Percentiles rank a stretch among this genome's conserved stretches.
phyloP scores from a whole-genome alignment of 352 stramenopile species.

The Globisporangium cylindrosporum region DNA sequence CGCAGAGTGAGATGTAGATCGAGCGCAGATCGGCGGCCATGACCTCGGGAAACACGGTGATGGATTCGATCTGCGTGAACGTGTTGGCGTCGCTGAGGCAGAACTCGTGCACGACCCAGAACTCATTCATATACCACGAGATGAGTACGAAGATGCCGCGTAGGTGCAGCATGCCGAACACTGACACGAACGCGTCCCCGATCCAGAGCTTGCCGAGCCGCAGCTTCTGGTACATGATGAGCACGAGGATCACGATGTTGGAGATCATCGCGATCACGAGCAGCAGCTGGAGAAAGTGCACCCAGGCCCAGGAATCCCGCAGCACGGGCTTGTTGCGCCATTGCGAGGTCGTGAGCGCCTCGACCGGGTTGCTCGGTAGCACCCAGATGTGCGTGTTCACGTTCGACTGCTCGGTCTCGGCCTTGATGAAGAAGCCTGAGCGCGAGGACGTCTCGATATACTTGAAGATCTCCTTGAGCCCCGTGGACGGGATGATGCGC shows the following conservation, averaged over 20 bases:
- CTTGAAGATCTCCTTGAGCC: constrained; percentile 1
- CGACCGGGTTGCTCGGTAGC: background rate
- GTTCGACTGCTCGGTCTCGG: constrained; percentile 14
- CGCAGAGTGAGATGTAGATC: constrained; percentile 6
- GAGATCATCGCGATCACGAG: constrained; percentile 33
- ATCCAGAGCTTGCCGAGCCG: constrained; percentile 35
- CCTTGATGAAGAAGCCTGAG: constrained; percentile 6
- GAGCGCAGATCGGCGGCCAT: constrained; percentile 32
- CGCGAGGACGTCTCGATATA: constrained; percentile 7
- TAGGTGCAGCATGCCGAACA: constrained; percentile 34
- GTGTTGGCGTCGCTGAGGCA: constrained; percentile 33
- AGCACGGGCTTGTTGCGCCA: constrained; percentile 16
- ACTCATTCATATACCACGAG: constrained; percentile 38
- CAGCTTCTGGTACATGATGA: constrained; percentile 33
- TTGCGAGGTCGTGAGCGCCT: background rate
- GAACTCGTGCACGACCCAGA: constrained; percentile 47
- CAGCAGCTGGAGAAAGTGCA: constrained; percentile 41
- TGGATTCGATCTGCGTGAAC: constrained; percentile 18
- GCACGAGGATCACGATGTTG: constrained; percentile 29
- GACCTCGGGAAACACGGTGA: constrained; percentile 23
- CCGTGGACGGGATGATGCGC: constrained; percentile 22
- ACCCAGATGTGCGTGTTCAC: constrained; percentile 13
- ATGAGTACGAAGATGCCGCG: constrained; percentile 32
- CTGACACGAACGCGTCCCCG: constrained; percentile 33
- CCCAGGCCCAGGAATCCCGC: constrained; percentile 48